Evolutionary conservation across 495 filamentous ascomycete genomes (phyloP), one percentile per base, ranked within the genome.

Genomic region (Aspergillus affinis): DNA sequence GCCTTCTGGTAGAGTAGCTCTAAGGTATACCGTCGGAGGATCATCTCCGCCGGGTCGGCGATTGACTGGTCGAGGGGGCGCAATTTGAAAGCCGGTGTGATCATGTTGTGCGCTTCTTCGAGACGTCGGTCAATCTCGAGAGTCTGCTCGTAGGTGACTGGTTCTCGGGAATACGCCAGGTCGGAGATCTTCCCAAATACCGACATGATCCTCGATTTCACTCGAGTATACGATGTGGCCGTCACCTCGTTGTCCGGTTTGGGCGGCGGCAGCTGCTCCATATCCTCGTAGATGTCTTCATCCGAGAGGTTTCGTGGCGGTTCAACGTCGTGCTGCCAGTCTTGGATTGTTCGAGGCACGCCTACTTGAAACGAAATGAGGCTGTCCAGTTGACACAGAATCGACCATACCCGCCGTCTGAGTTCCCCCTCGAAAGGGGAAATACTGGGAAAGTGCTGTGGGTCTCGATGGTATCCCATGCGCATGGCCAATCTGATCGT

Each of bases 1-100:
- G 88, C 82, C 68, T 95, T 95, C 64, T 92, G 88, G 67, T 89
- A 93, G 21, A 96, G 72, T 18, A 97, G 81, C 57, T 95, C 90
- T 17, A 96, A 72, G 51, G 86, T 88, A 68, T 88, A 91, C 13
- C 92, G 86, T 60, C 90, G 88, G 78, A 95, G 90, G 55, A 97
- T 87, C 2, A 96, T 71, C 9, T 85, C 85, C 10, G 90, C 83
- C 1, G 91, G 86, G 66, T 95, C 92, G 19, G 85, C 80, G 8
- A 85, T 84, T n/a, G 78, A 85, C 60, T 92, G 88, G 48, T 88
- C 84, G 21, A 94, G 79, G 0, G 88, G 81, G 29, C 85, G 84
- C 19, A 92, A 75, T 53, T 81, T 82, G 17, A 97, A 79, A 66
- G 90, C 86, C 0, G 85, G 81, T 12, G 93, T 89, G 13, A 93